phyloP scores from a whole-genome alignment of 2,329 filamentous ascomycete genomes.

The Lasiodiplodia hormozganensis region DNA sequence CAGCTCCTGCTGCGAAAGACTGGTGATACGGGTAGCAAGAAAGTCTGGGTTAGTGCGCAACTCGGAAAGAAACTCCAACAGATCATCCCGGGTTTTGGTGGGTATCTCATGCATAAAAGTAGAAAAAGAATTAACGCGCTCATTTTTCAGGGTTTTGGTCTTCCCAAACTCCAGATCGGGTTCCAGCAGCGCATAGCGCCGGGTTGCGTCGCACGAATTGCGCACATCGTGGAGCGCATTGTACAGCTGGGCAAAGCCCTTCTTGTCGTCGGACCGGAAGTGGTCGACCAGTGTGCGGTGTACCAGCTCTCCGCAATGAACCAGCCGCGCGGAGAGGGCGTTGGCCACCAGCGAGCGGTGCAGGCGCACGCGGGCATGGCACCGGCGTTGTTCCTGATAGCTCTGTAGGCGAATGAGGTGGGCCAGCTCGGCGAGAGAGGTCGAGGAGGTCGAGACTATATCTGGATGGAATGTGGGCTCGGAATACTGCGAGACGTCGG shows the following conservation, averaged over 20 bases:
- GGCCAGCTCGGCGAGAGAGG: slow-evolving; percentile 77
- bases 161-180: slow-evolving; percentile 69
- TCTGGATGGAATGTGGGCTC: slow-evolving; percentile 65
- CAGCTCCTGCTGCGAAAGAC: slow-evolving; percentile 77
- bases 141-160: slow-evolving; percentile 47
- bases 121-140: slow-evolving; percentile 54
- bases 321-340: slow-evolving; percentile 75
- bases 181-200: slow-evolving; percentile 73
- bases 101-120: slow-evolving; percentile 73
- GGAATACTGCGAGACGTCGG: slow-evolving; percentile 71
- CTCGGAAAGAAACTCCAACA: slow-evolving; percentile 80
- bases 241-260: slow-evolving; percentile 75
- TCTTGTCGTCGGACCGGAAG: slow-evolving; percentile 81
- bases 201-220: slow-evolving; percentile 75
- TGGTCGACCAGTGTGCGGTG: slow-evolving; percentile 78
- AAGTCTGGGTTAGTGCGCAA: slow-evolving; percentile 88
- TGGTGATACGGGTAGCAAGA: slow-evolving; percentile 80
- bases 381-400: slow-evolving; percentile 82
- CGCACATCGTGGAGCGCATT: slow-evolving; percentile 81
- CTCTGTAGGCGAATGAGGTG: slow-evolving; percentile 79
- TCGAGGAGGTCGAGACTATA: slow-evolving; percentile 65
- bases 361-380: slow-evolving; percentile 74
- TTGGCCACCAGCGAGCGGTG: slow-evolving; percentile 78
- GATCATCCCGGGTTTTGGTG: slow-evolving; percentile 73
- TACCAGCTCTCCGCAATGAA: slow-evolving; percentile 75